A percentile compares a stretch with the other conserved stretches of the same genome.
Conservation (phyloP, 1,139 yeast genomes). For the Zygoascus hellenicus region DNA sequence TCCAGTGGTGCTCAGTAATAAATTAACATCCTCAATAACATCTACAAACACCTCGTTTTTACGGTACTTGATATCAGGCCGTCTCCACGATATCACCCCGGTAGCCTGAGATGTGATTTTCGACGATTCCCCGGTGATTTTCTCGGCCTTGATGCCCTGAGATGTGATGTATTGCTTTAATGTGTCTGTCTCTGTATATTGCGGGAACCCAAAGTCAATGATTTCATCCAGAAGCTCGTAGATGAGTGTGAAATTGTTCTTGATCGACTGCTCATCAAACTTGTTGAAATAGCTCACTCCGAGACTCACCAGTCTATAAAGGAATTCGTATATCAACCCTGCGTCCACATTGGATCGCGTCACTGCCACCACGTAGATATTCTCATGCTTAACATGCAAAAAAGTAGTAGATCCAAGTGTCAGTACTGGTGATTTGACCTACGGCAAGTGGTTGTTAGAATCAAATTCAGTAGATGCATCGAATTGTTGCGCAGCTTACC, state of each 20-base stretch:
- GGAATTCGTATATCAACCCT: conserved; percentile 69
- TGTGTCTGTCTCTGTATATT: conserved; percentile 53
- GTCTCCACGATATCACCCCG: conserved; percentile 61
- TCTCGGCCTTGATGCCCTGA: conserved; percentile 26
- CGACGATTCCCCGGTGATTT: conserved; percentile 23
- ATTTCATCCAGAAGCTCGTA: conserved; percentile 76
- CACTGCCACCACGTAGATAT: conserved; percentile 79
- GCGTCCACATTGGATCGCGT: conserved; percentile 87
- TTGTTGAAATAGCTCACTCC: conserved; percentile 36
- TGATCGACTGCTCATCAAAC: conserved; percentile 44
- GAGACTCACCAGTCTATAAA: conserved; percentile 53
- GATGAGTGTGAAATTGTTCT: conserved; percentile 58
- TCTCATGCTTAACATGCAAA: conserved; percentile 64
- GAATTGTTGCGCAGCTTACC: conserved; percentile 22
- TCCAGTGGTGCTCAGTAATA: conserved; percentile 47
- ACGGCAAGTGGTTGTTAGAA: not conserved
- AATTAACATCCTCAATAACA: conserved; percentile 68
- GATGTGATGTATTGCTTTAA: conserved; percentile 39
- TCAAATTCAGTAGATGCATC: conserved; percentile 3
- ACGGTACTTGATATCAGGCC: conserved; percentile 65
- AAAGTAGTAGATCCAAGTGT: conserved; percentile 93
- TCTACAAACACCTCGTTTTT: conserved; percentile 77
- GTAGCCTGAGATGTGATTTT: conserved; percentile 39
- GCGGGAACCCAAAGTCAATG: conserved; percentile 79
- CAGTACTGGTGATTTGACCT: conserved; percentile 69